Conservation (phyloP, 352 stramenopile species). For the Globisporangium carolinianum region DNA sequence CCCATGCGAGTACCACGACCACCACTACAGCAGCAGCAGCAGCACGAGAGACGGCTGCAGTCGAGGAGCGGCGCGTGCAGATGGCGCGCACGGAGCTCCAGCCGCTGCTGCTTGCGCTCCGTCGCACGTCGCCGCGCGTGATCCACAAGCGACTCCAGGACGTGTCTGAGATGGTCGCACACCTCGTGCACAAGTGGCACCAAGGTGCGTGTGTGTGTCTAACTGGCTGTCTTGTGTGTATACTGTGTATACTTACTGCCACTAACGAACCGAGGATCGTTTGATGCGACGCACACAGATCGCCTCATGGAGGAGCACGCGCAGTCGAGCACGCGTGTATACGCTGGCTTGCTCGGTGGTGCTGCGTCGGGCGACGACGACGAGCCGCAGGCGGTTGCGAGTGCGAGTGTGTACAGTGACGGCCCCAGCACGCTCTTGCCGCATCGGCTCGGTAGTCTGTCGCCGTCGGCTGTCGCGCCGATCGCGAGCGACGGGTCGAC, state of each 20-base stretch:
- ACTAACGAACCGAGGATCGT: neutral
- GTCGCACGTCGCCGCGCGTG: conserved; percentile 44
- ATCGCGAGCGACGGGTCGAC: neutral
- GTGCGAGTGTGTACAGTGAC: conserved; percentile 4
- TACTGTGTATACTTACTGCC: neutral
- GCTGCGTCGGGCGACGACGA: neutral
- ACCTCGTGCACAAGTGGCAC: conserved; percentile 64
- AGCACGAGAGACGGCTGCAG: conserved; percentile 24
- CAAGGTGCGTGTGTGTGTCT: conserved; percentile 23
- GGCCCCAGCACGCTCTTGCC: conserved; percentile 6
- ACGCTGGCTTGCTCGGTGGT: neutral
- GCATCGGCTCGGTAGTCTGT: neutral
- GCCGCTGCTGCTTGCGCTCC: conserved; percentile 52
- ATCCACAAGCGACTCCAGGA: conserved; percentile 74
- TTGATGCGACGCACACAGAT: neutral
- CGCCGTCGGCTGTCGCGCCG: neutral
- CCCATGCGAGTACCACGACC: no score
- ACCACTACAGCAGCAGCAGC: neutral
- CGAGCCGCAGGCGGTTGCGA: neutral
- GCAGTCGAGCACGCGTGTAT: neutral
- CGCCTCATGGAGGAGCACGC: neutral
- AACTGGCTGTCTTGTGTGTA: neutral
- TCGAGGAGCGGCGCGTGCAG: conserved; percentile 54
- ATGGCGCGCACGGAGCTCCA: conserved; percentile 56
- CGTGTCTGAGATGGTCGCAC: conserved; percentile 67